Base-by-base conservation (phyloP, 225 moss, liverwort and hornwort species). In the Bryoerythrophyllum caledonicum region DNA sequence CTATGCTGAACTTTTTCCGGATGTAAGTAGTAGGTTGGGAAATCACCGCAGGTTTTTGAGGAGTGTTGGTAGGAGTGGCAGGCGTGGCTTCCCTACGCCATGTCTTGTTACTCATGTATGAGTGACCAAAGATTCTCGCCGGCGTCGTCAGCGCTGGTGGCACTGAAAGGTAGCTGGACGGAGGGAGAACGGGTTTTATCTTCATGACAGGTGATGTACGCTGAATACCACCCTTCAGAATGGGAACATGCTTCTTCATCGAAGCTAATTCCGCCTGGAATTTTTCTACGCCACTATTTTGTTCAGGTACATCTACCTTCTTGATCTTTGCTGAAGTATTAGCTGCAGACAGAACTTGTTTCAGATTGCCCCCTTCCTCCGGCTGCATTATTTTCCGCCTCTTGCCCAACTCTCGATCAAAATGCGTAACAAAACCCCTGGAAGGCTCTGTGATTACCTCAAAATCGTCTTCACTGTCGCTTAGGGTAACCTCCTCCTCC, bases 1-100 rank as follows among this genome's bases (percentile, higher is more conserved):
- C 81, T 25, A 93, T 83, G 38, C 87, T 93, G 32, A 90, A 90
- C 27, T 88, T 90, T 76, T 90, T 93, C 70, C 92, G 86, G 63
- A 90, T 82, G 81, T 93, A 93, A 8, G 85, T 74, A 73, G 79
- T 61, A 59, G 79, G 72, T 67, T 75, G 74, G 21, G 62, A 43
- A 41, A 17, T 35, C 41, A 55, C 75, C 21, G 61, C 48, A 48
- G 67, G 62, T 67, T 71, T 68, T 43, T 52, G 35, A 41, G 27
- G 43, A 75, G 40, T 26, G 63, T 51, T 76, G 70, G 24, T 25
- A 72, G 70, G 27, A 30, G 14, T 76, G 25, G 37, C 44, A 76
- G 74, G 68, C 32, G 63, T 53, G 23, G 73, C 69, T 55, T 73
- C 48, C 56, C 79, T 79, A 65, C 72, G 75, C 79, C 83, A 83